A percentile compares a stretch with the other conserved stretches of the same genome.
phyloP scores from a whole-genome alignment of 2,329 filamentous ascomycete species.

The Knufia petricola region DNA sequence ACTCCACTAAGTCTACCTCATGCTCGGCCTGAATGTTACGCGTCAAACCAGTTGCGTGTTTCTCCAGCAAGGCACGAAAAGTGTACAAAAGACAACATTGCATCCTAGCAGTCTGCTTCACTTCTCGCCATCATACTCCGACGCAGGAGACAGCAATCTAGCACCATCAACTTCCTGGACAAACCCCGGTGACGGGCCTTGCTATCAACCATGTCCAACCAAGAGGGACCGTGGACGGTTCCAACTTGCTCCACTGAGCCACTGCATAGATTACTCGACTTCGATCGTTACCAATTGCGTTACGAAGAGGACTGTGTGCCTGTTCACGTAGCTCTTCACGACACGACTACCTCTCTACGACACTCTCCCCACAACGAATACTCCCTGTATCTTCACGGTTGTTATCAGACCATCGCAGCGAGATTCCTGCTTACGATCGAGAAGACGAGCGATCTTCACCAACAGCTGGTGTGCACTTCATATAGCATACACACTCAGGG shows the following conservation, averaged over 20 bases:
- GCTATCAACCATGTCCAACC: slow-evolving; percentile 3
- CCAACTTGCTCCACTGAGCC: no score
- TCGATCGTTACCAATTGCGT: no score
- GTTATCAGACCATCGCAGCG: slow-evolving; percentile 1
- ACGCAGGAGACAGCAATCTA: slow-evolving; percentile 3
- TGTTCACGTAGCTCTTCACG: slow-evolving; percentile 3
- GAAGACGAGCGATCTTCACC: slow-evolving; percentile 3
- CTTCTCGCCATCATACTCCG: background rate
- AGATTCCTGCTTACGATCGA: slow-evolving; percentile 1
- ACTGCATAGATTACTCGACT: no score
- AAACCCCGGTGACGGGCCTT: background rate
- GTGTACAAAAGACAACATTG: slow-evolving; percentile 4
- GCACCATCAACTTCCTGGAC: slow-evolving; percentile 2
- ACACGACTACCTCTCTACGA: slow-evolving; percentile 3
- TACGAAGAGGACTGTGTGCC: no score
- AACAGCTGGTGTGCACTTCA: slow-evolving; percentile 3
- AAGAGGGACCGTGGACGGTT: slow-evolving; percentile 3
- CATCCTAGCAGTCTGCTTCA: slow-evolving; percentile 17
- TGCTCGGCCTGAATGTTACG: slow-evolving; percentile 1
- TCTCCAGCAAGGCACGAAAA: background rate
- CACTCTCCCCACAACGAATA: slow-evolving; percentile 1
- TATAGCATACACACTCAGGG: slow-evolving; percentile 3
- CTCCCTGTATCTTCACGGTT: slow-evolving; percentile 2
- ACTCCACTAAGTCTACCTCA: slow-evolving; percentile 3
- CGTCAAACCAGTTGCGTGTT: slow-evolving; percentile 1